Evolutionary conservation across 176 grass and related monocot genomes (phyloP).

Genomic region (Triticum urartu): DNA sequence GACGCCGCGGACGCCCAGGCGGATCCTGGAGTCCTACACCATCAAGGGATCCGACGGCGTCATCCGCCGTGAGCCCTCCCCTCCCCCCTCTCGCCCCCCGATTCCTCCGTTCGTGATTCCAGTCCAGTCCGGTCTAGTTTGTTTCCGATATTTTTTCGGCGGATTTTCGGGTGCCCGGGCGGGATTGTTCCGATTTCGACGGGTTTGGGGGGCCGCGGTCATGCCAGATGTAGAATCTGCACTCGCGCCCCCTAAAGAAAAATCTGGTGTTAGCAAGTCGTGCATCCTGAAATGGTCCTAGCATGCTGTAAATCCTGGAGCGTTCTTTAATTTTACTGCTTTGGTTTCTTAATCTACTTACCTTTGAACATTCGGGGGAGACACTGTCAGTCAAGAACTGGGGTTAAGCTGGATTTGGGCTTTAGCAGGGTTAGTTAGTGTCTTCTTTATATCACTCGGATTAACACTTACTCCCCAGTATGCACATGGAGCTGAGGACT

Average conservation of each 20-base stretch:
- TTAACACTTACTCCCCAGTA: background rate
- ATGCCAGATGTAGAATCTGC: background rate
- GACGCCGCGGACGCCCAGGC: conserved; percentile 46
- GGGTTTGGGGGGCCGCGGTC: background rate
- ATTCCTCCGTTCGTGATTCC: background rate
- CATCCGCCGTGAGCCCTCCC: conserved; percentile 59
- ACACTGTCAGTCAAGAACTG: background rate
- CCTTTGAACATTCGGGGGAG: background rate
- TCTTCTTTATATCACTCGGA: background rate
- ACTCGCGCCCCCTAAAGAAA: background rate
- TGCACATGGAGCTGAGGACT: background rate
- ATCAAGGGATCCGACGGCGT: conserved; percentile 86
- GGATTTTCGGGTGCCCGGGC: background rate
- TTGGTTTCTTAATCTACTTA: background rate
- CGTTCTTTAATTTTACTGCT: background rate
- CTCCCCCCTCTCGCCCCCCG: background rate
- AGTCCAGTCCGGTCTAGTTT: background rate
- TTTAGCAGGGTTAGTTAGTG: background rate
- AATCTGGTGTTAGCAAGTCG: background rate
- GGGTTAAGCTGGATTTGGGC: background rate
- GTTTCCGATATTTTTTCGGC: background rate
- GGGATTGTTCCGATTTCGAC: background rate
- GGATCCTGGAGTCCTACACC: conserved; percentile 69
- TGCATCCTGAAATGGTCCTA: background rate
- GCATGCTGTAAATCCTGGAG: background rate